These are phyloP conservation scores for Colletotrichum spaethianum DNA, from an alignment of 2,329 filamentous ascomycete species.

Conservation along the genomic window DNA sequence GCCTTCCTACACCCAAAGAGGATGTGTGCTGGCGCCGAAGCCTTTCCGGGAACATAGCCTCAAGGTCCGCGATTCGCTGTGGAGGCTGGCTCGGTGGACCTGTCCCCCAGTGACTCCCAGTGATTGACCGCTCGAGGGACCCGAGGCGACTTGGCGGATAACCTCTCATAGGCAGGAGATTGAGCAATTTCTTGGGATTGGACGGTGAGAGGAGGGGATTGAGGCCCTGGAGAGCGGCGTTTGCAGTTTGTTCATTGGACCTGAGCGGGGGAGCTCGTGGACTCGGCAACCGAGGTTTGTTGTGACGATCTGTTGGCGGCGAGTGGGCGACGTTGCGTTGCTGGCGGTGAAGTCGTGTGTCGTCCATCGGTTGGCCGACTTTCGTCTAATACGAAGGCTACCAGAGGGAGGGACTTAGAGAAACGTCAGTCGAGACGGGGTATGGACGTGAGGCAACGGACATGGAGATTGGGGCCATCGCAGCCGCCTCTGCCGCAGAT, in stretches of 20 bases:
- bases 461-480: neutral
- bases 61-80: conserved; percentile 47
- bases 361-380: conserved; percentile 23
- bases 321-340: conserved; percentile 14
- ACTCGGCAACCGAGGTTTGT: conserved; percentile 38
- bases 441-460: neutral
- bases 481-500: neutral
- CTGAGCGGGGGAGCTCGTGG: conserved; percentile 13
- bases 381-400: neutral
- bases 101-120: conserved; percentile 28
- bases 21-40: conserved; percentile 17
- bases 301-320: conserved; percentile 35
- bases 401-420: too few species aligned
- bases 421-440: neutral
- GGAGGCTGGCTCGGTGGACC: conserved; percentile 29
- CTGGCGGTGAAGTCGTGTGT: conserved; percentile 29
- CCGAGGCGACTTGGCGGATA: conserved; percentile 27
- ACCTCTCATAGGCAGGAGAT: conserved; percentile 50
- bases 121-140: conserved; percentile 35
- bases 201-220: conserved; percentile 37
- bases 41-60: conserved; percentile 20
- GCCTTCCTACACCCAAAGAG: conserved; percentile 6
- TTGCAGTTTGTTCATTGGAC: conserved; percentile 8
- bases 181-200: conserved; percentile 50
- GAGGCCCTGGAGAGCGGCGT: neutral